Conservation (phyloP, 2,329 filamentous ascomycete genomes). For the Cordyceps cateniannulata region DNA sequence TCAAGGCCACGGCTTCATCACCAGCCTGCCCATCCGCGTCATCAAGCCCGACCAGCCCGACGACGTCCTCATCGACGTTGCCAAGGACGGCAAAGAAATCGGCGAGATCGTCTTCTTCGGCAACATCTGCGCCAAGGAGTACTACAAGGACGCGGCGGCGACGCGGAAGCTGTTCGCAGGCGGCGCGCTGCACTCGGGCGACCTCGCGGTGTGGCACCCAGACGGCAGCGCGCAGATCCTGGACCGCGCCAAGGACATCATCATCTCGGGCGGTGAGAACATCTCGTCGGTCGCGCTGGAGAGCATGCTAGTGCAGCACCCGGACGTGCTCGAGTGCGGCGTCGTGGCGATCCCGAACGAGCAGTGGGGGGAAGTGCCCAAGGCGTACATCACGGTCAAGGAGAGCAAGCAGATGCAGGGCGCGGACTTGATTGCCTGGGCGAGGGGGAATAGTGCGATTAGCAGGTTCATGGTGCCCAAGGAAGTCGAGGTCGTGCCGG, state of each 20-base stretch:
- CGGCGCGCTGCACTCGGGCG: constrained; percentile 80
- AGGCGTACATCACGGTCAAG: constrained; percentile 83
- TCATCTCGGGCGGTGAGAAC: constrained; percentile 96
- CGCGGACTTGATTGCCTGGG: constrained; percentile 77
- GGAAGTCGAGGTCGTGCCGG: constrained; percentile 70
- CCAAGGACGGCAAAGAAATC: constrained; percentile 41
- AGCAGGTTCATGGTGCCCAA: constrained; percentile 82
- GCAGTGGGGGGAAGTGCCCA: constrained; percentile 94
- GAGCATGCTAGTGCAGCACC: constrained; percentile 80
- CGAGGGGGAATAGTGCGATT: constrained; percentile 71
- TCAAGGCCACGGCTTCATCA: constrained; percentile 88
- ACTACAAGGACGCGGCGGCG: constrained; percentile 83
- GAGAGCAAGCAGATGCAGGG: constrained; percentile 42
- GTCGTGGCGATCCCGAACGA: constrained; percentile 82
- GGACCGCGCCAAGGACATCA: constrained; percentile 94
- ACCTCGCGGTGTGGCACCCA: constrained; percentile 86
- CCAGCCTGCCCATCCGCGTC: constrained; percentile 71
- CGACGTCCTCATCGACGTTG: constrained; percentile 42
- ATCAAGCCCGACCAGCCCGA: constrained; percentile 72
- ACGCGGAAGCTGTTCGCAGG: constrained; percentile 83
- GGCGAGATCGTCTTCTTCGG: constrained; percentile 71
- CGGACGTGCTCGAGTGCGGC: constrained; percentile 82
- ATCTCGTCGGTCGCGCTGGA: constrained; percentile 93
- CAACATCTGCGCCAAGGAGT: constrained; percentile 87
- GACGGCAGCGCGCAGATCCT: constrained; percentile 89